Evolutionary conservation across 2,329 filamentous ascomycete genomes (phyloP), one percentile per base, ranked within the genome.

Genomic region (Karstenula rhodostoma): DNA sequence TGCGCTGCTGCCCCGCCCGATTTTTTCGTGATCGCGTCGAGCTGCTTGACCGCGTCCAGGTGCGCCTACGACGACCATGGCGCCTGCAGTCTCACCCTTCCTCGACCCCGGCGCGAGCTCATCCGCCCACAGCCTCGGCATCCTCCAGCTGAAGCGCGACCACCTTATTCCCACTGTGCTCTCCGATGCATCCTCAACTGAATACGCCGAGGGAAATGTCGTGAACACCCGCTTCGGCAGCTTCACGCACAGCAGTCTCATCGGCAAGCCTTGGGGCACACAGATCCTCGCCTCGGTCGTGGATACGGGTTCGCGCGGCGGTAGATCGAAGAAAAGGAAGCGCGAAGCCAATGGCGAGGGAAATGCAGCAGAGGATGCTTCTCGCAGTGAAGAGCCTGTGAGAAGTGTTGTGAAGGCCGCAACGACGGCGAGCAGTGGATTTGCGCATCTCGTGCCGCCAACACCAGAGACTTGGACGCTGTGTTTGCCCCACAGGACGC

Each of bases 221-320:
- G 87, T 94, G 56, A 98, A 97, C 80, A 99, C 94, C 1, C 89
- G 94, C 47, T 99, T 97, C 73, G 95, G 95, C 51, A 97, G 94
- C 15, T 85, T 81, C 57, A 83, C 83, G 2, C 83, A 85, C 67
- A 81, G 75, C 63, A 83, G 81, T 0, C 76, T 85, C 27, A 73
- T 97, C 57, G 84, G 87, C 5, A 83, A 93, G 56, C 90, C 92
- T 44, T 98, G 94, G 94, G 95, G 95, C 29, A 93, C 91, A 7
- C 95, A 98, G 76, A 89, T 98, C 23, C 86, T 92, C 49, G 95
- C 95, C 8, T 97, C 93, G 1, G 87, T 90, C 33, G 93, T 97
- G 58, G 92, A 97, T 72, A 97, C 94, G 0, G 93, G 94, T 13
- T 95, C 93, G n/a, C 85, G 93, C 69, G 93, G 93, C 35, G 86